Evolutionary conservation across 768 basidiomycete genomes (phyloP), one percentile per base, ranked within the genome.

Genomic region (Saitozyma sp.): DNA sequence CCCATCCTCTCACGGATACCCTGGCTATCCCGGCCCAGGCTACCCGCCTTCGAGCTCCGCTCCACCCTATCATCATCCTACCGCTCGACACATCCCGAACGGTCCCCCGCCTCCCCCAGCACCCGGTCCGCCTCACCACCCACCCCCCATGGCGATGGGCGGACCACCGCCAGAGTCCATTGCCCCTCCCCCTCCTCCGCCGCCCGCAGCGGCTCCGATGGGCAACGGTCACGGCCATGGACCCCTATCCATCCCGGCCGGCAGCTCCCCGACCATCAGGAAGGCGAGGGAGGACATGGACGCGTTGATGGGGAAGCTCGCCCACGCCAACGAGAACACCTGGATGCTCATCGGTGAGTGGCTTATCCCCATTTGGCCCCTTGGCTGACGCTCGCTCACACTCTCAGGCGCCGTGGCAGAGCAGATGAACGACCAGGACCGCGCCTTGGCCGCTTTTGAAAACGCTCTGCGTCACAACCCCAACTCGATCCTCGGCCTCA

Each of bases 381-480:
- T 14, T 56, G 42, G 29, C 19, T 55, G 43, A 17, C n/a, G 42
- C 53, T 52, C n/a, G 50, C 4, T 9, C n/a, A n/a, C 16, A 41
- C 53, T 58, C 29, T 52, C 82, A 97, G 94, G 93, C 58, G 87
- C 90, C 59, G 90, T 96, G 59, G 92, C 94, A 54, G 96, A 97
- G 80, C 91, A 94, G 78, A 90, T 98, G 87, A 63, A 68, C 86
- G 88, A 97, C 83, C 84, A 91, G 73, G 93, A 96, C 75, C 88
- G 92, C 67, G 95, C 96, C 53, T 84, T 92, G 71, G 86, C 86
- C 50, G 92, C 93, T 63, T 99, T 97, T 82, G 95, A 98, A 81
- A 88, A 90, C 75, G 94, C 94, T 2, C 84, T 98, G 68, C 88
- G 92, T 81, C 93, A 97, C 83, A 98, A 97, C 75, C 89, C 93